Percentiles rank a stretch among this genome's conserved stretches.
phyloP scores from a whole-genome alignment of 805 yeast genomes.

The Candida rishiriensis region DNA sequence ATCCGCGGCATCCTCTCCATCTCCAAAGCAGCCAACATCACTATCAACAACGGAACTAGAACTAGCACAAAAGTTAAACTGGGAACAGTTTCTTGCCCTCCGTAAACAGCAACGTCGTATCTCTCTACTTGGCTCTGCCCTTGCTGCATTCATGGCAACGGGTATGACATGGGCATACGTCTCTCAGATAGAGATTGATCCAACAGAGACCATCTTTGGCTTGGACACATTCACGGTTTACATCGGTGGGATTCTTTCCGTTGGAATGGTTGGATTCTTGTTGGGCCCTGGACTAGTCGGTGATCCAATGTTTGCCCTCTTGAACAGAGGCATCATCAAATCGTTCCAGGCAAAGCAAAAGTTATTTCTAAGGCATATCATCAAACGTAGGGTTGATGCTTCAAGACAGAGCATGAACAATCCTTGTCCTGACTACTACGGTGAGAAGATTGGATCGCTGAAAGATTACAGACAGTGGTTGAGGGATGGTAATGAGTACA shows the following conservation, averaged over 20 bases:
- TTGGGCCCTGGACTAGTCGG: slow-evolving; percentile 79
- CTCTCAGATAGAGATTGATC: slow-evolving; percentile 80
- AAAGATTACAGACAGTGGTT: slow-evolving; percentile 92
- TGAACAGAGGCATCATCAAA: slow-evolving; percentile 41
- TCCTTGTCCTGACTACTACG: slow-evolving; percentile 98
- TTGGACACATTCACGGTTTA: slow-evolving; percentile 83
- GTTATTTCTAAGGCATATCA: slow-evolving; percentile 68
- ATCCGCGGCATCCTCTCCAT: not conserved
- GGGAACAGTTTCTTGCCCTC: slow-evolving; percentile 77
- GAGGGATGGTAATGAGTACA: slow-evolving; percentile 88
- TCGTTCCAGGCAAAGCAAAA: slow-evolving; percentile 61
- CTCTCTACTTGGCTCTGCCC: slow-evolving; percentile 61
- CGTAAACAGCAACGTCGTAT: slow-evolving; percentile 72
- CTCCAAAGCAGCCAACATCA: slow-evolving; percentile 2
- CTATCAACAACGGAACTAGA: slow-evolving; percentile 20
- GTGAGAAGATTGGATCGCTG: slow-evolving; percentile 87
- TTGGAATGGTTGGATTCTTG: slow-evolving; percentile 74
- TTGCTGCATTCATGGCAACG: slow-evolving; percentile 65
- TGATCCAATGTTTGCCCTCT: slow-evolving; percentile 57
- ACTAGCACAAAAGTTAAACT: slow-evolving; percentile 38
- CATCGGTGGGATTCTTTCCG: slow-evolving; percentile 65
- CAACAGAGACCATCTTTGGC: slow-evolving; percentile 84
- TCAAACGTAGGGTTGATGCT: slow-evolving; percentile 85
- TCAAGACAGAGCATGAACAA: slow-evolving; percentile 83
- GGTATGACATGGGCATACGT: slow-evolving; percentile 67